phyloP scores from a whole-genome alignment of 1,284 basidiomycete species.

The Ganoderma lucidum region DNA sequence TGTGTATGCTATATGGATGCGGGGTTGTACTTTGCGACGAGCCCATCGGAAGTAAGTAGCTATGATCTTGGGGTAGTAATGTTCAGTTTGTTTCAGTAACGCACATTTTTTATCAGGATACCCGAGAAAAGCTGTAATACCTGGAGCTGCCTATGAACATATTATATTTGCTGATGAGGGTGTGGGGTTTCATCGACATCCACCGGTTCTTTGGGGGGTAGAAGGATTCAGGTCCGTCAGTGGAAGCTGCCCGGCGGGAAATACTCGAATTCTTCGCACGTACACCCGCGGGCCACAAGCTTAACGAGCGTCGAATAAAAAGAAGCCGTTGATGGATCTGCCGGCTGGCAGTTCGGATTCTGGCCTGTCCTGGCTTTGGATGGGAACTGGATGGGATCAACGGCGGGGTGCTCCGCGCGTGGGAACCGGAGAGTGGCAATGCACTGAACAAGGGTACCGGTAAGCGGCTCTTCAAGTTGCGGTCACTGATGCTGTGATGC shows the following conservation, averaged over 20 bases:
- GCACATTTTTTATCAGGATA: constrained; percentile 34
- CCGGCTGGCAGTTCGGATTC: neutral
- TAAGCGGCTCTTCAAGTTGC: neutral
- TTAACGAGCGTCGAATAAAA: constrained; percentile 7
- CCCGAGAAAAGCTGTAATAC: constrained; percentile 25
- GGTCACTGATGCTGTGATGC: constrained; percentile 13
- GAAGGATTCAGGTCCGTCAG: constrained; percentile 18
- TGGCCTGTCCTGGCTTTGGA: neutral
- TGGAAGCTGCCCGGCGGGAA: neutral
- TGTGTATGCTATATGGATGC: constrained; percentile 17
- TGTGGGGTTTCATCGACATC: neutral
- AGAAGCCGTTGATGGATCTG: constrained; percentile 6
- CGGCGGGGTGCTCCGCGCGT: neutral
- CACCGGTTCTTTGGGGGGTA: constrained; percentile 30
- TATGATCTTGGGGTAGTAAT: constrained; percentile 37
- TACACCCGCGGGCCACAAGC: neutral
- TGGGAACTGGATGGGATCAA: neutral
- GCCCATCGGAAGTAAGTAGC: constrained; percentile 14
- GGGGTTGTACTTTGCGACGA: constrained; percentile 13
- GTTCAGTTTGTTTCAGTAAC: constrained; percentile 22
- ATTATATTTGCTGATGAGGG: constrained; percentile 13
- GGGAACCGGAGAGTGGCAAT: neutral
- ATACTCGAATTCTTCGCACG: neutral
- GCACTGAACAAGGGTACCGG: neutral
- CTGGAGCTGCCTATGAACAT: constrained; percentile 11